phyloP scores from a whole-genome alignment of 805 yeast species.

The Pichia gijzeniarum region DNA sequence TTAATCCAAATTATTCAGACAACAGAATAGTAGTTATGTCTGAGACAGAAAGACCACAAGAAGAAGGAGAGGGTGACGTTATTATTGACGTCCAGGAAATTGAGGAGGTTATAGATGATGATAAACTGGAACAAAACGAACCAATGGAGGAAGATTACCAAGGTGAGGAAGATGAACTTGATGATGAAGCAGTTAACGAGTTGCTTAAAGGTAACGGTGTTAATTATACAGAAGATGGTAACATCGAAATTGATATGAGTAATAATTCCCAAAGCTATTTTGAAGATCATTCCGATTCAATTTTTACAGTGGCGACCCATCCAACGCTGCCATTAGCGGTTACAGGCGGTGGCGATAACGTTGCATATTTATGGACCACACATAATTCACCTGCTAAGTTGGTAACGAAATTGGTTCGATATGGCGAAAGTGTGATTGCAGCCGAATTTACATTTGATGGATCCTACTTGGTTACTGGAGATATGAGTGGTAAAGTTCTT shows the following conservation, averaged over 20 bases:
- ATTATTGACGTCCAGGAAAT: constrained; percentile 28
- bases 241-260: constrained; percentile 75
- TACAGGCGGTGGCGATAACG: constrained; percentile 94
- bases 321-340: constrained; percentile 80
- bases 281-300: constrained; percentile 84
- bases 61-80: constrained; percentile 21
- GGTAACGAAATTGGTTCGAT: constrained; percentile 71
- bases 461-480: constrained; percentile 75
- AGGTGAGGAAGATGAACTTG: constrained; percentile 34
- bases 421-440: constrained; percentile 80
- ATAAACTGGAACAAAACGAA: constrained; percentile 35
- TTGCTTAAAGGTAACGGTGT: constrained; percentile 9
- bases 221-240: constrained; percentile 37
- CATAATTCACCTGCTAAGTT: constrained; percentile 78
- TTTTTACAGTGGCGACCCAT: constrained; percentile 75
- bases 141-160: constrained; percentile 31
- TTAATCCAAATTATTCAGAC: neutral
- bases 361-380: constrained; percentile 88
- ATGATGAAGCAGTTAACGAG: constrained; percentile 10
- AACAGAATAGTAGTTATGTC: neutral
- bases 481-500: constrained; percentile 85
- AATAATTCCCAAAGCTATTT: constrained; percentile 88
- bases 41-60: constrained; percentile 3
- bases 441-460: constrained; percentile 86
- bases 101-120: constrained; percentile 29